Conservation (phyloP, 495 filamentous ascomycete species). For the Mytilinidion resinicola region DNA sequence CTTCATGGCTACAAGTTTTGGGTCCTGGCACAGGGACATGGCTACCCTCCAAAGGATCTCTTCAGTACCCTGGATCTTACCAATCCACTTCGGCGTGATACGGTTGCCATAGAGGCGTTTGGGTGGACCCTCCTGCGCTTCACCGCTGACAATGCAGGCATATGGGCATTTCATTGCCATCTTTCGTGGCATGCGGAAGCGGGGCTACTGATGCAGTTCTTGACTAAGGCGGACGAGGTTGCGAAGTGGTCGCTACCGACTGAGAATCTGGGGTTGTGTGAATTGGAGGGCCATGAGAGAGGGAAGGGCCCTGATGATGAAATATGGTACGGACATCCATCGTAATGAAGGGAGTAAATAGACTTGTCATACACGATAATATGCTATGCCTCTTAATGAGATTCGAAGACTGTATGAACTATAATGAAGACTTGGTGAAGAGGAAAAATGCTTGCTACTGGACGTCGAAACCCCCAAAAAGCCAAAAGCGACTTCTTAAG, state of each 20-base stretch:
- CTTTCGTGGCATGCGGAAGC: conserved; percentile 53
- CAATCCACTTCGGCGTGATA: conserved; percentile 33
- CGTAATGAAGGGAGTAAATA: no score
- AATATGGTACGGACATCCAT: conserved; percentile 16
- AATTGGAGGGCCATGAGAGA: conserved; percentile 38
- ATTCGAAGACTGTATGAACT: no score
- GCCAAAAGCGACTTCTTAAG: no score
- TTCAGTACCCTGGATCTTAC: conserved; percentile 19
- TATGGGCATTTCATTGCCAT: conserved; percentile 35
- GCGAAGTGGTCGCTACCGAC: conserved; percentile 40
- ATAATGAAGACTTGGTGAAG: no score
- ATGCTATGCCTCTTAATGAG: no score
- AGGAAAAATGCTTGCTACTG: no score
- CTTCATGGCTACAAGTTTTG: conserved; percentile 52
- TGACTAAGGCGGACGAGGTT: conserved; percentile 43
- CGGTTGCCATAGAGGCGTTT: conserved; percentile 30
- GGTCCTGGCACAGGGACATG: conserved; percentile 49
- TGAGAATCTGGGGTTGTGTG: conserved; percentile 41
- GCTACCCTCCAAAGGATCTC: conserved; percentile 41
- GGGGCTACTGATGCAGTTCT: conserved; percentile 55
- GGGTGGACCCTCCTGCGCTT: conserved; percentile 34
- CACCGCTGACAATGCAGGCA: conserved; percentile 33
- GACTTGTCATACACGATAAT: no score
- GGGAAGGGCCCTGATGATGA: conserved; percentile 45
- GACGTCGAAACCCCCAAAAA: no score